Evolutionary conservation across 495 filamentous ascomycete species (phyloP).

Genomic region (Aspergillus nanangensis): DNA sequence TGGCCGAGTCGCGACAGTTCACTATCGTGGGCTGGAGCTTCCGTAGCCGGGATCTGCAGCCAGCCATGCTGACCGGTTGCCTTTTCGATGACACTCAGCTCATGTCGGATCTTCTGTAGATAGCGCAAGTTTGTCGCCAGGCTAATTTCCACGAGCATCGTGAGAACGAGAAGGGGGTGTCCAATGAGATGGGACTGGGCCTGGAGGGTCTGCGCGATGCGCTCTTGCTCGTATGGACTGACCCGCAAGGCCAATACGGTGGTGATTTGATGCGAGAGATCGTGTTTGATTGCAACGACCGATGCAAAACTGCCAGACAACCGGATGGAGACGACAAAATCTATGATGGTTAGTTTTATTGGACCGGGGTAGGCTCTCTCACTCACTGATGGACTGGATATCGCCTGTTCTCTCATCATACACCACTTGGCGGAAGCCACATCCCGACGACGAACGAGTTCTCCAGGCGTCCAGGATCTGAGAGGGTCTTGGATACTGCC

Average conservation of each 20-base stretch:
- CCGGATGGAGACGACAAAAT: constrained; percentile 5
- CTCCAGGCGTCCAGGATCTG: too few relatives aligned
- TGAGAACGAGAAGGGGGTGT: constrained; percentile 5
- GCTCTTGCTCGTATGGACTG: constrained; percentile 6
- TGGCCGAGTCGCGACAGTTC: constrained; percentile 8
- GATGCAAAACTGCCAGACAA: constrained; percentile 9
- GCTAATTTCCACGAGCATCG: constrained; percentile 3
- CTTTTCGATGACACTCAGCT: constrained; percentile 8
- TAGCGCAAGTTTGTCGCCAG: constrained; percentile 4
- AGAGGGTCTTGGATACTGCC: too few relatives aligned
- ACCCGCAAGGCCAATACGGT: constrained; percentile 1
- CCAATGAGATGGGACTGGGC: constrained; percentile 2
- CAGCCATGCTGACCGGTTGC: constrained; percentile 10
- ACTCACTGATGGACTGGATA: too few relatives aligned
- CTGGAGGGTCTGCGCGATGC: not conserved
- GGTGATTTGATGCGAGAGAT: not conserved
- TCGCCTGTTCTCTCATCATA: too few relatives aligned
- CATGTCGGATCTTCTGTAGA: constrained; percentile 10
- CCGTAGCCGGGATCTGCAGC: constrained; percentile 8
- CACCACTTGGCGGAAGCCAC: too few relatives aligned
- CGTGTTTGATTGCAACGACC: constrained; percentile 4
- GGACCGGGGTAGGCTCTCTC: too few relatives aligned
- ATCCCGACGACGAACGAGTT: too few relatives aligned
- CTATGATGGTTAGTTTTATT: too few relatives aligned
- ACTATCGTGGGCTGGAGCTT: constrained; percentile 10